phyloP scores from a whole-genome alignment of 352 stramenopile genomes.

The Saprolegnia diclina region DNA sequence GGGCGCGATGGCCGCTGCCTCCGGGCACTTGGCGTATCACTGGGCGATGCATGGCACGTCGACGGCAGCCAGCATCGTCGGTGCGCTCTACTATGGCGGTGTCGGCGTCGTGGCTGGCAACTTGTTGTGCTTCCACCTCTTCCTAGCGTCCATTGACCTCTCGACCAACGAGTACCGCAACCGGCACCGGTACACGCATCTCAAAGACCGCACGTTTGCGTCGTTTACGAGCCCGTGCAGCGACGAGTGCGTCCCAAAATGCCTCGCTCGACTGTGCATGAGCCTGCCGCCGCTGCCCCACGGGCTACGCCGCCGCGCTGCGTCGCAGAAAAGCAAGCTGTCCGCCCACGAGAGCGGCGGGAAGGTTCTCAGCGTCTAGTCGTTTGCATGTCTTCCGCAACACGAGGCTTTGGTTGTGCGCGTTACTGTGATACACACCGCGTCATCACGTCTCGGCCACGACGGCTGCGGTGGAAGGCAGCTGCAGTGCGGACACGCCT shows the following conservation, averaged over 20 bases:
- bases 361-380: neutral
- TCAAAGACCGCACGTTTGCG: neutral
- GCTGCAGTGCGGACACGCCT: too few relatives aligned
- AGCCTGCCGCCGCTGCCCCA: neutral
- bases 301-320: neutral
- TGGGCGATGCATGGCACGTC: constrained; percentile 21
- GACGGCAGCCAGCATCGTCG: neutral
- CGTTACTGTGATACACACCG: too few relatives aligned
- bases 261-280: constrained; percentile 8
- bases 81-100: constrained; percentile 6
- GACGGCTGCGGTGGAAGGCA: too few relatives aligned
- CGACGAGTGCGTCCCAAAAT: neutral
- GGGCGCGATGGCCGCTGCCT: constrained; percentile 37
- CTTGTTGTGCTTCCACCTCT: constrained; percentile 57
- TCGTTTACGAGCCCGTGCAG: neutral
- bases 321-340: neutral
- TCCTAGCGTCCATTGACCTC: constrained; percentile 61
- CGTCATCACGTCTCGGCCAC: too few relatives aligned
- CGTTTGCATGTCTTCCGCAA: neutral
- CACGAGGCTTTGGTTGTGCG: neutral
- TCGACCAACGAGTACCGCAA: constrained; percentile 80
- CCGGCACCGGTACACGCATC: constrained; percentile 43
- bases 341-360: neutral
- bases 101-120: constrained; percentile 27
- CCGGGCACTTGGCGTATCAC: constrained; percentile 59